These are phyloP conservation scores for Arthrobotrys musiformis DNA, from an alignment of 2,329 filamentous ascomycete genomes.

Conservation along the genomic window DNA sequence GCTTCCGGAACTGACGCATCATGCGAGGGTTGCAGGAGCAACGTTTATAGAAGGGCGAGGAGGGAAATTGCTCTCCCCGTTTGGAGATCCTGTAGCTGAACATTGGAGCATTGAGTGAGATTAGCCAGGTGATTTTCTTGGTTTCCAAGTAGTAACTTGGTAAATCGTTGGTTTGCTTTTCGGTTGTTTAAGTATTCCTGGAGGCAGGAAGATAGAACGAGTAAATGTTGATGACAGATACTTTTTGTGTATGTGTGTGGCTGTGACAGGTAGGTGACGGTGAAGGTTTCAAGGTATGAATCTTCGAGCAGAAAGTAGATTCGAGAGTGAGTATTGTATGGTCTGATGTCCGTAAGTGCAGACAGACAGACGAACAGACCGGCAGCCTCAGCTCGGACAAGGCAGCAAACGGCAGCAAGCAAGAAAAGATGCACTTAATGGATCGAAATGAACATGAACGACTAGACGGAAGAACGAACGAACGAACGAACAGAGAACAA, in stretches of 20 bases:
- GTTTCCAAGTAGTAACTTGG: neutral
- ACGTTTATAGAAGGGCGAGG: constrained; percentile 22
- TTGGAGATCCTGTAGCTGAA: constrained; percentile 55
- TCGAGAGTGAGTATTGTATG: constrained; percentile 5
- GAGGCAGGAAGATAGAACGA: constrained; percentile 1
- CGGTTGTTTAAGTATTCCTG: neutral
- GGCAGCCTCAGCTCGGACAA: too few relatives aligned
- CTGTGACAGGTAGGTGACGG: neutral
- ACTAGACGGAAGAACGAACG: neutral
- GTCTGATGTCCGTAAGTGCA: constrained; percentile 13
- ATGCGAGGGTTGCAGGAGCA: constrained; percentile 54
- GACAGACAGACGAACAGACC: constrained; percentile 3
- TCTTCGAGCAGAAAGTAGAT: constrained; percentile 14
- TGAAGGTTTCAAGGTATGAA: constrained; percentile 23
- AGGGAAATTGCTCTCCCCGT: constrained; percentile 35
- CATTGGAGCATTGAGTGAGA: constrained; percentile 46
- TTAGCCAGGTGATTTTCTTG: constrained; percentile 36
- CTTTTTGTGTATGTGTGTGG: neutral
- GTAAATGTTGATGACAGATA: neutral
- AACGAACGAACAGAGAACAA: neutral
- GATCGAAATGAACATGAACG: constrained; percentile 5
- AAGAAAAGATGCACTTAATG: neutral
- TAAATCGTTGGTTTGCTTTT: constrained; percentile 8
- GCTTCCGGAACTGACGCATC: constrained; percentile 55
- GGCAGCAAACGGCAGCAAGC: constrained; percentile 1